phyloP scores from a whole-genome alignment of 169 alveolate species.

The Plasmodium falciparum region DNA sequence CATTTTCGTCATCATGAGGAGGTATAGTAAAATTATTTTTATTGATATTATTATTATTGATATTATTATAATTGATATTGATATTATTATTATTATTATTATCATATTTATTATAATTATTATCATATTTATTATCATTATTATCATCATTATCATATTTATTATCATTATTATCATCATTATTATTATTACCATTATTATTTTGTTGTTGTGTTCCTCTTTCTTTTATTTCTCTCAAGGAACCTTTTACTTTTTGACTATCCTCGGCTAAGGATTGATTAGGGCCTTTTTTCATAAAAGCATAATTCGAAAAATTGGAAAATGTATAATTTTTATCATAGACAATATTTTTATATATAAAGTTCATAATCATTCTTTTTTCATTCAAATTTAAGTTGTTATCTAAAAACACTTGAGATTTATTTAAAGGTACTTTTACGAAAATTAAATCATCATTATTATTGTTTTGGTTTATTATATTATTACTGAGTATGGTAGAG shows the following conservation, averaged over 20 bases:
- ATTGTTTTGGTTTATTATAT: background rate
- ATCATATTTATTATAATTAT: background rate
- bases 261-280: too few relatives aligned
- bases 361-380: conserved; percentile 74
- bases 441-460: conserved; percentile 29
- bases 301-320: conserved; percentile 42
- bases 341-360: conserved; percentile 47
- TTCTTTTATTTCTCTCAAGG: background rate
- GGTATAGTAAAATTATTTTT: too few relatives aligned
- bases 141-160: too few relatives aligned
- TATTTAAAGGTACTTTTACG: conserved; percentile 63
- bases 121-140: too few relatives aligned
- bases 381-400: conserved; percentile 35
- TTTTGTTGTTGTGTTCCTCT: conserved; percentile 4
- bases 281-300: conserved; percentile 21
- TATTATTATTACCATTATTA: background rate
- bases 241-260: too few relatives aligned
- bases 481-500: background rate
- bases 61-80: too few relatives aligned
- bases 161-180: too few relatives aligned
- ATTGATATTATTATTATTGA: too few relatives aligned
- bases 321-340: conserved; percentile 66
- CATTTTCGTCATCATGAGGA: background rate
- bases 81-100: background rate
- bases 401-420: conserved; percentile 63